phyloP scores from a whole-genome alignment of 2,329 filamentous ascomycete species.

The Gliomastix tumulicola region DNA sequence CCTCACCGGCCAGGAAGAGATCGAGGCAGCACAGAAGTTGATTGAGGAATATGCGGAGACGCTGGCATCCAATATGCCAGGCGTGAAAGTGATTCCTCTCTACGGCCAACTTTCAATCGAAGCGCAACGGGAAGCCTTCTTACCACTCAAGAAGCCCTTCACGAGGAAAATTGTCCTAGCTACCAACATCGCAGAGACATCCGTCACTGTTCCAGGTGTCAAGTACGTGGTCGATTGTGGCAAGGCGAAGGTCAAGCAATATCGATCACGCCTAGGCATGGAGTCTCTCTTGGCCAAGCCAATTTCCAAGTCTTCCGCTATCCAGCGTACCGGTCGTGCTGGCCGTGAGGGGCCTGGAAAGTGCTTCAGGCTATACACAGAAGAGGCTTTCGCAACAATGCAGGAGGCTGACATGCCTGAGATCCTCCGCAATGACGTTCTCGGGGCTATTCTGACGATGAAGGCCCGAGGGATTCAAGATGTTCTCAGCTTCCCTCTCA shows the following conservation, averaged over 20 bases:
- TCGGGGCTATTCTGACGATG: conserved; percentile 83
- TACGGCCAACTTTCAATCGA: conserved; percentile 86
- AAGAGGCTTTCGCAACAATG: conserved; percentile 63
- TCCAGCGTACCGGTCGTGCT: conserved; percentile 85
- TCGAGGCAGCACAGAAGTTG: conserved; percentile 72
- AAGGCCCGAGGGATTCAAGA: conserved; percentile 84
- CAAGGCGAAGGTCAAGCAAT: conserved; percentile 92
- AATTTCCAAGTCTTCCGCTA: conserved; percentile 88
- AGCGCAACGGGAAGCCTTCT: conserved; percentile 81
- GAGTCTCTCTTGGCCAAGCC: conserved; percentile 86
- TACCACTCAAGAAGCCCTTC: conserved; percentile 59
- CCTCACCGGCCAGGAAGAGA: conserved; percentile 86
- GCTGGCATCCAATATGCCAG: conserved; percentile 69
- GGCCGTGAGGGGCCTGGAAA: conserved; percentile 88
- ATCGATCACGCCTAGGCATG: conserved; percentile 74
- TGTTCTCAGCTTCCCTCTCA: conserved; percentile 73
- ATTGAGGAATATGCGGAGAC: conserved; percentile 73
- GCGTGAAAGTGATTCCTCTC: conserved; percentile 66
- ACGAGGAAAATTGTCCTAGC: conserved; percentile 87
- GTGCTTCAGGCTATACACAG: conserved; percentile 84
- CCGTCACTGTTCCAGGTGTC: conserved; percentile 90
- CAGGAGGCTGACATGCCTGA: conserved; percentile 76
- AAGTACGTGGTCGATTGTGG: conserved; percentile 88
- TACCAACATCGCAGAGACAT: conserved; percentile 98
- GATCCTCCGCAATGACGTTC: conserved; percentile 83